Evolutionary conservation across 2,329 filamentous ascomycete genomes (phyloP).

Genomic region (Ceratocystis variospora): DNA sequence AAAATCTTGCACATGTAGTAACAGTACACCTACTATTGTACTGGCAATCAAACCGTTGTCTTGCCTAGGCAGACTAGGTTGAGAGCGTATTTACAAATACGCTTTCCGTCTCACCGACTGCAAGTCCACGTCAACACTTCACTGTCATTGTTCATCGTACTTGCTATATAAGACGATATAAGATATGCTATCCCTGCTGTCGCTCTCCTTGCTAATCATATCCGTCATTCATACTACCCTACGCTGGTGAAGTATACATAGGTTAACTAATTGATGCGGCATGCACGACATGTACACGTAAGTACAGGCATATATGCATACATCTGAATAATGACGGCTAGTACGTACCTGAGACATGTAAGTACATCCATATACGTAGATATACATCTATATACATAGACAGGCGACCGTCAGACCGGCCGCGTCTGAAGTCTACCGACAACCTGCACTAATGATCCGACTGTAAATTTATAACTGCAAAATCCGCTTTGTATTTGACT

Average conservation of each 20-base stretch:
- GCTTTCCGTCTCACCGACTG: neutral
- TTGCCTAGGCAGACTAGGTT: neutral
- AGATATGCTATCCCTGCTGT: neutral
- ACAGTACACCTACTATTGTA: neutral
- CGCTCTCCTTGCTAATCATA: neutral
- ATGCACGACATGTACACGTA: no score
- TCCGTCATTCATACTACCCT: neutral
- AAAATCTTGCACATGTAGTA: neutral
- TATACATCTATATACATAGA: neutral
- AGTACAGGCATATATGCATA: no score
- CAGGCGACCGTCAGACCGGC: neutral
- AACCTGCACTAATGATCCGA: neutral
- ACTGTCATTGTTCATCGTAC: neutral
- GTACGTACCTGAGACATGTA: neutral
- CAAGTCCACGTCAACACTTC: neutral
- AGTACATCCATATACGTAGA: neutral
- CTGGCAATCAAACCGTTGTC: neutral
- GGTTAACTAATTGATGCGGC: no score
- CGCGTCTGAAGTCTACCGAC: neutral
- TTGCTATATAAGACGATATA: neutral
- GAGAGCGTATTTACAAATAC: neutral
- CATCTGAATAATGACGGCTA: neutral
- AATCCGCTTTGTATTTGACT: neutral
- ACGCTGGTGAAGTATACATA: no score
- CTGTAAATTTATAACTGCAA: neutral